Evolutionary conservation across 805 yeast genomes (phyloP), one percentile per base, ranked within the genome.

Genomic region (Teunomyces pallodes): DNA sequence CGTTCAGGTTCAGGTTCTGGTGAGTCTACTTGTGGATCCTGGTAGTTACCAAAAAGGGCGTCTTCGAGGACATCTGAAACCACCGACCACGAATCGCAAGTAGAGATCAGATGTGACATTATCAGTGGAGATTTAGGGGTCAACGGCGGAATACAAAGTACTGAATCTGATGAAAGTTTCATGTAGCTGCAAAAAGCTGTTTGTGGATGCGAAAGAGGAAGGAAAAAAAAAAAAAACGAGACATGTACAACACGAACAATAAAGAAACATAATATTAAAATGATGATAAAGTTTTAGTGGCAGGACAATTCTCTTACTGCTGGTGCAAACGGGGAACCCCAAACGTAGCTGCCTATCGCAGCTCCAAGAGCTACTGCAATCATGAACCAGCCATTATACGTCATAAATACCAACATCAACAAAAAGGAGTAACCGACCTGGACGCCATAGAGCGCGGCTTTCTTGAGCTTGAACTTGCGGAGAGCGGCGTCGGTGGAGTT

Each of bases 341-440:
- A 88, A 9, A 80, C 31, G 56, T 75, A 82, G 60, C 83, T 77
- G 1, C 96, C 96, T 24, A 80, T 17, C n/a, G 74, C 76, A 1
- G 94, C 94, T 2, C 96, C 96, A 1, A 75, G 53, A 1, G 81
- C 82, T 8, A 86, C 87, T 3, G 92, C 82, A 6, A 81, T 42
- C 94, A 87, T 87, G 30, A 83, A 77, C 91, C 91, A 88, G 9
- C 92, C 88, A 61, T 87, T 87, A 64, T 86, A 88, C 5, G 92
- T 86, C 96, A 88, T 88, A 56, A 87, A 88, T 0, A 89, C 80
- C 55, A 87, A 76, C 96, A 88, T 87, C 57, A 83, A 67, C 70
- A 83, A 68, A 58, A 86, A 84, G 3, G 90, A 83, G 58, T 82
- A 85, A 1, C 83, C 83, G 4, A 86, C 87, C 58, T 84, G 87